phyloP scores from a whole-genome alignment of 2,329 filamentous ascomycete species.

The Curvularia spicifera region DNA sequence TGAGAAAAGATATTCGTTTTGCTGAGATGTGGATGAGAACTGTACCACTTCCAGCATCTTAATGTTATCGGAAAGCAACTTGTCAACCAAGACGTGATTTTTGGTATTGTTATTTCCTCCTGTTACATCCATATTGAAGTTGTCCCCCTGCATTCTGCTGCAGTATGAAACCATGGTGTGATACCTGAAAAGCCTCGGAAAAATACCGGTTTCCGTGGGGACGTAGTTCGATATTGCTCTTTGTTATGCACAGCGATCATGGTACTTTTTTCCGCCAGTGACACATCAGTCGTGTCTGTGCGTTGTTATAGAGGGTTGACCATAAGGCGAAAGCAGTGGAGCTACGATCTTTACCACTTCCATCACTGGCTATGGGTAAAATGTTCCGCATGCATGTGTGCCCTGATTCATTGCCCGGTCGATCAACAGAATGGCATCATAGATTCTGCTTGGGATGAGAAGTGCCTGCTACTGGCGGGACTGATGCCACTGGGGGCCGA shows the following conservation, averaged over 20 bases:
- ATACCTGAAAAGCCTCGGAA: neutral
- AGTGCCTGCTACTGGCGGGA: conserved; percentile 13
- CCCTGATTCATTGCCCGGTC: no score
- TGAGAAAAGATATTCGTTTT: neutral
- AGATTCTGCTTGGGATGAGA: conserved; percentile 19
- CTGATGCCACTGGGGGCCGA: conserved; percentile 39
- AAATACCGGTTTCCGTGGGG: neutral
- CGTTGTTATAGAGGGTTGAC: neutral
- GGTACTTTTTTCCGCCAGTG: neutral
- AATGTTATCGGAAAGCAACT: neutral
- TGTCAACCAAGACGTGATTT: neutral
- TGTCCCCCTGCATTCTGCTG: neutral
- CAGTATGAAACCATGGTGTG: neutral
- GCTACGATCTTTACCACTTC: neutral
- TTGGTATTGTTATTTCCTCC: neutral
- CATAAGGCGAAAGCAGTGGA: neutral
- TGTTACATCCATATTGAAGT: neutral
- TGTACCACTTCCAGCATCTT: neutral
- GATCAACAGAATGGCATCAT: conserved; percentile 3
- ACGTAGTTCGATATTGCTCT: neutral
- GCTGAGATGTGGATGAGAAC: neutral
- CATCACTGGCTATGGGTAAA: neutral
- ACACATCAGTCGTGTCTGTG: neutral
- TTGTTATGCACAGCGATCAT: neutral
- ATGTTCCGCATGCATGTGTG: no score